A percentile compares a stretch with the other conserved stretches of the same genome.
Evolutionary conservation across 192 early-diverging fungal genomes (phyloP).

Genomic region (Backusella tarrabulga): DNA sequence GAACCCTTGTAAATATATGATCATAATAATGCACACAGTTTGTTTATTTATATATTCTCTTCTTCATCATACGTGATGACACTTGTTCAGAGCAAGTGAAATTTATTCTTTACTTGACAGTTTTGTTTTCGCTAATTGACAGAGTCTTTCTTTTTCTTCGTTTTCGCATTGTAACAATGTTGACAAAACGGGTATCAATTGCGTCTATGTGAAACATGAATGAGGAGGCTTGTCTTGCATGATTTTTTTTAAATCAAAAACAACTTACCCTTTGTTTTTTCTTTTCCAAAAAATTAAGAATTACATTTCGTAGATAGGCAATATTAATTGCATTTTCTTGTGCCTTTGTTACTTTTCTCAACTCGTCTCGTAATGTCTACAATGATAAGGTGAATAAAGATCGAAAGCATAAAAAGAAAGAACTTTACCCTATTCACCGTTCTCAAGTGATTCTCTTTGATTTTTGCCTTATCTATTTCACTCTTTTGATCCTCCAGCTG

Average conservation of each 20-base stretch:
- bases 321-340: slow-evolving; percentile 4
- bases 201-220: not conserved
- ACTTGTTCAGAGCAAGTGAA: not conserved
- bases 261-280: slow-evolving; percentile 12
- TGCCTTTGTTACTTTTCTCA: not conserved
- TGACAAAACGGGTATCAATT: slow-evolving; percentile 4
- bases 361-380: slow-evolving; percentile 16
- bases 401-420: not conserved
- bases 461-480: not conserved
- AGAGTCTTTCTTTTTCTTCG: not conserved
- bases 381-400: not conserved
- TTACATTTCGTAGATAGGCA: slow-evolving; percentile 15
- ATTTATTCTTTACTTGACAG: not conserved
- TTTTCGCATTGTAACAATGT: not conserved
- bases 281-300: slow-evolving; percentile 13
- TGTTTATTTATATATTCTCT: not conserved
- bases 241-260: not conserved
- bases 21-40: not conserved
- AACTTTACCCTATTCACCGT: not conserved
- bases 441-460: slow-evolving; percentile 7
- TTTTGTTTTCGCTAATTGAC: not conserved
- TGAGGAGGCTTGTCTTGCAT: not conserved
- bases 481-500: not conserved
- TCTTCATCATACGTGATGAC: not conserved
- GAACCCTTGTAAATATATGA: not conserved